Evolutionary conservation across 83 land plant species (phyloP).

Genomic region (Thuja plicata): DNA sequence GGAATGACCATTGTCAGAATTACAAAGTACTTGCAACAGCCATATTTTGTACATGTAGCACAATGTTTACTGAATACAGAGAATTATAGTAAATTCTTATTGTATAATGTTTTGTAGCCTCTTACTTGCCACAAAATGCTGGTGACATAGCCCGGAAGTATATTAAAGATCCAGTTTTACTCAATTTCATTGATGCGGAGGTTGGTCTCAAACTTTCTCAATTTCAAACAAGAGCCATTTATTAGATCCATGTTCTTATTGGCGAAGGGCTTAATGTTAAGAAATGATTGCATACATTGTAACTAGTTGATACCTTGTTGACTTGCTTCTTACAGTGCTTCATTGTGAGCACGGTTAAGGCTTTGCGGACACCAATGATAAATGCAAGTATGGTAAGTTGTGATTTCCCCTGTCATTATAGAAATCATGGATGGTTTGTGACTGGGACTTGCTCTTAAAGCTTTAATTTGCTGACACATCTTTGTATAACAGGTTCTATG

Average conservation of each 20-base stretch:
- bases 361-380: constrained; percentile 95
- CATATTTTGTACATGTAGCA: not conserved
- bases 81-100: not conserved
- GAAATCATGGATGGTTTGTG: not conserved
- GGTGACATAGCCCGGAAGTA: constrained; percentile 90
- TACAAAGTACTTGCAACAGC: not conserved
- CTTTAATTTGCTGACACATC: constrained; percentile 5
- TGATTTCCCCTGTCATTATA: not conserved
- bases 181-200: constrained; percentile 97
- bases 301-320: constrained; percentile 8
- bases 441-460: not conserved
- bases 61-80: not conserved
- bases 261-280: not conserved
- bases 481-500: constrained; percentile 72
- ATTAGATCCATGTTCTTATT: not conserved
- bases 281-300: not conserved
- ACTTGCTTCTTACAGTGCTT: constrained; percentile 73
- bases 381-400: constrained; percentile 92
- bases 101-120: constrained; percentile 56
- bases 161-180: constrained; percentile 81
- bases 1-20: not conserved
- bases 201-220: constrained; percentile 31
- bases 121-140: constrained; percentile 96
- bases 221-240: not conserved
- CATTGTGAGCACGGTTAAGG: constrained; percentile 95